A percentile compares a stretch with the other conserved stretches of the same genome.
These are phyloP conservation scores for Acmispon strigosus DNA, from an alignment of 306 rosid genomes.

Conservation along the genomic window DNA sequence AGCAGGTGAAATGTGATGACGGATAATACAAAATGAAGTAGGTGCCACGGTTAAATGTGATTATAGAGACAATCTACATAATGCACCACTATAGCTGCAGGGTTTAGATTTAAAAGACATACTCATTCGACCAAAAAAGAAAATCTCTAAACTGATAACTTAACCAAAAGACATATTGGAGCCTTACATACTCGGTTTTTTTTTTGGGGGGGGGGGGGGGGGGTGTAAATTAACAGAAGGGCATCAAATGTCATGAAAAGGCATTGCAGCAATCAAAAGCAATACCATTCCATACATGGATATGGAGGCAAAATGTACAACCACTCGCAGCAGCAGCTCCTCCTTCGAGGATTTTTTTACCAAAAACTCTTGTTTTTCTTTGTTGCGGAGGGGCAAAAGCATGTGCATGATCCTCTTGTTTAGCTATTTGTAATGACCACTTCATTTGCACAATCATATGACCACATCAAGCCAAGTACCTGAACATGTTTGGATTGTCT, in stretches of 20 bases:
- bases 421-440: slow-evolving; percentile 20
- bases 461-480: slow-evolving; percentile 74
- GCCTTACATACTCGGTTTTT: too few relatives aligned
- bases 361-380: slow-evolving; percentile 13
- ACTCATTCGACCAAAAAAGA: slow-evolving; percentile 15
- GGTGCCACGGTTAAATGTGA: background rate
- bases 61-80: slow-evolving; percentile 7
- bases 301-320: slow-evolving; percentile 42
- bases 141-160: too few relatives aligned
- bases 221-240: background rate
- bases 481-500: slow-evolving; percentile 73
- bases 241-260: slow-evolving; percentile 23
- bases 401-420: slow-evolving; percentile 13
- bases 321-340: slow-evolving; percentile 27
- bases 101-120: slow-evolving; percentile 6
- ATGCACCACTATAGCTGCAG: background rate
- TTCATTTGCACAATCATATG: slow-evolving; percentile 13
- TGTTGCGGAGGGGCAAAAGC: background rate
- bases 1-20: background rate
- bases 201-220: too few relatives aligned
- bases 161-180: too few relatives aligned
- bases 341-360: slow-evolving; percentile 25
- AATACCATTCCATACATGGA: slow-evolving; percentile 32
- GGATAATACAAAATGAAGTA: background rate
- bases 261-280: slow-evolving; percentile 18